Evolutionary conservation across 1,284 basidiomycete species (phyloP), one percentile per base, ranked within the genome.

Genomic region (Austroboletus niveus): DNA sequence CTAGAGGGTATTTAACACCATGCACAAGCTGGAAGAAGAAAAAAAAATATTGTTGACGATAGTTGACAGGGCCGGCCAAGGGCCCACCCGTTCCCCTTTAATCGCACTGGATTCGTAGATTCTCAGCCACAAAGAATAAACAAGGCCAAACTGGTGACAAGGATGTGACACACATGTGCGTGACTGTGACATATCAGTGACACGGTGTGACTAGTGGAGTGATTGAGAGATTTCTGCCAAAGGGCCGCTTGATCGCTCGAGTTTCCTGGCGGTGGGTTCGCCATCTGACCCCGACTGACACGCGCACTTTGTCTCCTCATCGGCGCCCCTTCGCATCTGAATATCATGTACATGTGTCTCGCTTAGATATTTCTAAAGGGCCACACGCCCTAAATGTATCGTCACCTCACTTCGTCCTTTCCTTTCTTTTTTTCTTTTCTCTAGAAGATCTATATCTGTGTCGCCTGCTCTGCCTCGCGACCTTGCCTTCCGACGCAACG

Each of bases 11-110:
- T 71, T 72, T 70, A 71, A 72, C 69, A 69, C 72, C 69, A 74
- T 74, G 61, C 68, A 68, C 59, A 57, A 59, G 63, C 60, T 57
- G 59, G 59, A 12, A 20, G 17, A 30, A 17, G 30, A 32, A 47
- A 31, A 17, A 42, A 47, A 60, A 56, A 65, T n/a, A 7, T 39
- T 77, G 75, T 76, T 75, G 75, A 73, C 72, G 56, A 69, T 53
- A 62, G 75, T 77, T 77, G 74, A 75, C 75, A 73, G 69, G 70
- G 50, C 69, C 69, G 67, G 61, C 20, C 30, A 30, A 29, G 55
- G 57, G 68, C 22, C 7, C 8, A 5, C 11, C 63, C 51, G 14
- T 10, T 38, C 52, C 49, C 41, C 54, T 69, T 67, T 70, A 65
- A 67, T 69, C 64, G 54, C 47, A 53, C 48, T 52, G 34, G 40